phyloP scores from a whole-genome alignment of 2,329 filamentous ascomycete species.

The Aspergillus ochraceus region DNA sequence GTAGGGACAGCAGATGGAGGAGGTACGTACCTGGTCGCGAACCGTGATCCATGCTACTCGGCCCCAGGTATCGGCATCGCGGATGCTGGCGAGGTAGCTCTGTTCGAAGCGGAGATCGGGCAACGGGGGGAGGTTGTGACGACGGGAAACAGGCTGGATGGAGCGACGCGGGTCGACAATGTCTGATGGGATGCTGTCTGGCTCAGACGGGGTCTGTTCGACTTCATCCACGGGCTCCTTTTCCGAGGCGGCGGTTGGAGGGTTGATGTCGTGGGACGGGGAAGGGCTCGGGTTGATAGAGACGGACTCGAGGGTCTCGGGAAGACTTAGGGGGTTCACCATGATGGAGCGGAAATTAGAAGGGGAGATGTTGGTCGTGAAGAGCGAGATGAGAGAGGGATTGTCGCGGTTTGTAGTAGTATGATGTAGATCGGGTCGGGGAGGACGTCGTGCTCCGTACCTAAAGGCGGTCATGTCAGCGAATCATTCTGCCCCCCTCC shows the following conservation, averaged over 20 bases:
- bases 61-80: slow-evolving; percentile 75
- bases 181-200: slow-evolving; percentile 48
- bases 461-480: neutral
- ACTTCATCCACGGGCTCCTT: slow-evolving; percentile 63
- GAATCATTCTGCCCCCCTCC: neutral
- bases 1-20: neutral
- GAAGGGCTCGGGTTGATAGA: slow-evolving; percentile 75
- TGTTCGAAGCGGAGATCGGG: slow-evolving; percentile 94
- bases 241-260: slow-evolving; percentile 70
- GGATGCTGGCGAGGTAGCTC: slow-evolving; percentile 91
- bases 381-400: neutral
- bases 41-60: slow-evolving; percentile 80
- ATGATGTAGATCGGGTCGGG: neutral
- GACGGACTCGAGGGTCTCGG: slow-evolving; percentile 76
- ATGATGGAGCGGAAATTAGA: slow-evolving; percentile 41
- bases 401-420: neutral
- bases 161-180: slow-evolving; percentile 43
- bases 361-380: neutral
- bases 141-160: slow-evolving; percentile 37
- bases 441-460: too few relatives aligned
- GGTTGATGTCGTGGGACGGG: slow-evolving; percentile 73
- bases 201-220: slow-evolving; percentile 41
- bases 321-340: slow-evolving; percentile 65
- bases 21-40: slow-evolving; percentile 71
- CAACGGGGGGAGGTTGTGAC: slow-evolving; percentile 64